Evolutionary conservation across 768 basidiomycete genomes (phyloP), one percentile per base, ranked within the genome.

Genomic region (Termitomyces sp.): DNA sequence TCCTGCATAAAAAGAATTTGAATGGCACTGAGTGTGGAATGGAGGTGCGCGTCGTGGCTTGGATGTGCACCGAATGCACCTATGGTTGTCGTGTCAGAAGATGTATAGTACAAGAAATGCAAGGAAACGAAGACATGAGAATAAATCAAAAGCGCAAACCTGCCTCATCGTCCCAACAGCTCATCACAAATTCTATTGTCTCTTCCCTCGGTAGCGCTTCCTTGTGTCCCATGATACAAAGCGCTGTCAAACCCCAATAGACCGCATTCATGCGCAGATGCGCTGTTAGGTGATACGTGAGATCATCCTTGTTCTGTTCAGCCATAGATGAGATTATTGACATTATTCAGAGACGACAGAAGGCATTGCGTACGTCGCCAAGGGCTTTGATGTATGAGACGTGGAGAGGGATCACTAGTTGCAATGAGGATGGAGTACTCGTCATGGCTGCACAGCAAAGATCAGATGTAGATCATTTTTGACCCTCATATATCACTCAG

Each of bases 251-350:
- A 8, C 94, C 97, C 97, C 97, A 99, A 70, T 97, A 99, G 8
- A 98, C 78, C 2, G 94, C 96, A 69, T 98, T 98, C 72, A 99
- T 77, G 7, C 96, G 89, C 7, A 98, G 80, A 70, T 99, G 97
- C 12, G 94, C 79, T 0, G 95, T 95, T 19, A 96, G 78, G 68
- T 96, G 92, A 72, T 96, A 96, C 1, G 81, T 78, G 17, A 97
- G 79, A 61, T 94, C 92, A 75, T 92, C 84, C 56, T 88, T 87
- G 71, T 76, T 86, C 90, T 90, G 64, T n/a, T 45, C 25, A 11
- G 5, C 27, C 35, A 23, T 47, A 45, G 50, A 39, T 28, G 34
- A 23, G 6, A 8, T 32, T 27, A 10, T 14, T 27, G 14, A 59
- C 2, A 30, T 19, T 10, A 4, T 6, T 34, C 19, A 9, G 23